A percentile compares a stretch with the other conserved stretches of the same genome.
Evolutionary conservation across 2,329 filamentous ascomycete species (phyloP).

Genomic region (Cladosporium sp.): DNA sequence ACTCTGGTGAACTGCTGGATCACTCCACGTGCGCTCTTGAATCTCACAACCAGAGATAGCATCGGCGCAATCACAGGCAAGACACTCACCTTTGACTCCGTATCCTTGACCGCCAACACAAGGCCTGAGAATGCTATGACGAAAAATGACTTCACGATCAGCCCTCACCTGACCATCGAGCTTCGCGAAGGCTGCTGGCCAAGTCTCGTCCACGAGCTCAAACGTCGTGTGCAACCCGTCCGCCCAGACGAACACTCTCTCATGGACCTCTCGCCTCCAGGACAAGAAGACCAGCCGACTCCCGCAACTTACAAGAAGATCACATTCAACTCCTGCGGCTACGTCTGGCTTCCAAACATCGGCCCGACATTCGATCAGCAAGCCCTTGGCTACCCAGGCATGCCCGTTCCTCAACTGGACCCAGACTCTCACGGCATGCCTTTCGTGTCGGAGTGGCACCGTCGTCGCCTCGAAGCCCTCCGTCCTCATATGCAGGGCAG

Average conservation of each 20-base stretch:
- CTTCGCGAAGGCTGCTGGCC: constrained; percentile 47
- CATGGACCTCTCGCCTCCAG: no score
- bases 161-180: constrained; percentile 6
- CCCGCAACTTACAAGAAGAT: constrained; percentile 36
- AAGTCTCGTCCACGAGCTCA: constrained; percentile 41
- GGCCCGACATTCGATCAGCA: constrained; percentile 31
- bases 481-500: constrained; percentile 30
- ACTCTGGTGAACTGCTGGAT: constrained; percentile 68
- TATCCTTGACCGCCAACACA: constrained; percentile 56
- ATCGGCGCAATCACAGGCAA: constrained; percentile 17
- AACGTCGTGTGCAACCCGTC: constrained; percentile 35
- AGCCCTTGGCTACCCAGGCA: constrained; percentile 23
- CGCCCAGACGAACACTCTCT: background rate
- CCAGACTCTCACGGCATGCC: constrained; percentile 7
- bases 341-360: constrained; percentile 42
- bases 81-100: constrained; percentile 59
- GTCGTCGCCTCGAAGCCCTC: constrained; percentile 29
- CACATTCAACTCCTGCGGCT: constrained; percentile 59
- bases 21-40: constrained; percentile 53
- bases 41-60: constrained; percentile 50
- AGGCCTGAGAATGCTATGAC: background rate
- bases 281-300: constrained; percentile 34
- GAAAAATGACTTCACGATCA: constrained; percentile 11
- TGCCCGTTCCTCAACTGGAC: background rate
- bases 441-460: constrained; percentile 25